Evolutionary conservation across 2,329 filamentous ascomycete genomes (phyloP).

Genomic region (Microdochium bolleyi): DNA sequence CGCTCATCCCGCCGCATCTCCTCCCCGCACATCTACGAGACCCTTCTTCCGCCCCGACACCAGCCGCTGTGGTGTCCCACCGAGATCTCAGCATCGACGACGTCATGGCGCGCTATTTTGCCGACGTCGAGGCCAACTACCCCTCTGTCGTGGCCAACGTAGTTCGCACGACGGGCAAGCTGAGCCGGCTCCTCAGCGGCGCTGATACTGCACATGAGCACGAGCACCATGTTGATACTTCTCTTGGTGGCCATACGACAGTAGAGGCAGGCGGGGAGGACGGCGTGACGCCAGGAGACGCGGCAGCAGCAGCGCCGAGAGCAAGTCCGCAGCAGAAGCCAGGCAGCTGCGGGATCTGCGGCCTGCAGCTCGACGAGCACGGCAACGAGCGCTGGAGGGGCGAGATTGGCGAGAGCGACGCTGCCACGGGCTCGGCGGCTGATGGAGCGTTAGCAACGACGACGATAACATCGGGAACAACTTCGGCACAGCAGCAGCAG

Average conservation of each 20-base stretch:
- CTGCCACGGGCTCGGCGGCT: constrained; percentile 8
- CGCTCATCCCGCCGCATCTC: background rate
- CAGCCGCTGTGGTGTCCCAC: constrained; percentile 46
- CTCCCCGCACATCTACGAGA: background rate
- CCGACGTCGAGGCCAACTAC: constrained; percentile 75
- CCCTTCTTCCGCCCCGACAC: constrained; percentile 27
- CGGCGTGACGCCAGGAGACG: constrained; percentile 4
- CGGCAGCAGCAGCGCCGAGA: background rate
- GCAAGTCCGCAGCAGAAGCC: background rate
- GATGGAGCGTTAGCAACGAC: background rate
- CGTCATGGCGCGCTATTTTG: constrained; percentile 83
- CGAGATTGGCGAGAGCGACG: constrained; percentile 42
- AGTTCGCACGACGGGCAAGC: constrained; percentile 80
- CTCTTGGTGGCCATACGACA: too few relatives aligned
- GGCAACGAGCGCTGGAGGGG: constrained; percentile 58
- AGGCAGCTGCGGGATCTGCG: constrained; percentile 58
- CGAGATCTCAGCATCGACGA: constrained; percentile 84
- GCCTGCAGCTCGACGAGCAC: constrained; percentile 54
- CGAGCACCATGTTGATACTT: constrained; percentile 2
- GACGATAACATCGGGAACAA: constrained; percentile 12
- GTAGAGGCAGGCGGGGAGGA: constrained; percentile 18
- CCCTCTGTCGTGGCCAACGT: constrained; percentile 93
- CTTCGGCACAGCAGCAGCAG: constrained; percentile 9
- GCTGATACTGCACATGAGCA: constrained; percentile 2
- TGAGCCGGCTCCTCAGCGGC: constrained; percentile 40